These are phyloP conservation scores for Talaromyces nanjingensis DNA, from an alignment of 495 filamentous ascomycete species.

Conservation along the genomic window DNA sequence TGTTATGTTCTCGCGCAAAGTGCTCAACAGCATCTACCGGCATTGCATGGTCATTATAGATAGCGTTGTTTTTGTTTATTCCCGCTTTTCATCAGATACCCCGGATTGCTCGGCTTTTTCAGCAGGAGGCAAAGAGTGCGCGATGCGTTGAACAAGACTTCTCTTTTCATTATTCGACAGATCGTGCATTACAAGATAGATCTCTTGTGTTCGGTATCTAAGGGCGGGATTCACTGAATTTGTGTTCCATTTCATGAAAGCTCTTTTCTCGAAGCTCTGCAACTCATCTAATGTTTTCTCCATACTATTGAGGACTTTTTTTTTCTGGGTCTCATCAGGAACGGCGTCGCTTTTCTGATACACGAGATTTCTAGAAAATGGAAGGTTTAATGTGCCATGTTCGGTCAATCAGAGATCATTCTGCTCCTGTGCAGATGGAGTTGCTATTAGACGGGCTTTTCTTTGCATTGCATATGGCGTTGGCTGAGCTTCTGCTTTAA, in stretches of 20 bases:
- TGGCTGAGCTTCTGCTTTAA: conserved; percentile 43
- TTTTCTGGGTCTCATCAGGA: conserved; percentile 18
- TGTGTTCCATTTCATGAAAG: conserved; percentile 16
- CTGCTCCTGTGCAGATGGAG: conserved; percentile 4
- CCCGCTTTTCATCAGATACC: conserved; percentile 55
- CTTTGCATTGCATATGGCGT: conserved; percentile 39
- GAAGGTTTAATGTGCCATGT: conserved; percentile 1
- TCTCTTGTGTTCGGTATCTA: conserved; percentile 45
- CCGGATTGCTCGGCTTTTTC: conserved; percentile 37
- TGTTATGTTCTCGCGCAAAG: conserved; percentile 21
- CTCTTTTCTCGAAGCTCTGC: conserved; percentile 10
- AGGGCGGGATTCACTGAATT: conserved; percentile 38
- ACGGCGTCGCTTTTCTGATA: not conserved
- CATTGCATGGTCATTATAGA: conserved; percentile 70
- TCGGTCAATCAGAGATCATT: not conserved
- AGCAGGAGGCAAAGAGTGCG: conserved; percentile 35
- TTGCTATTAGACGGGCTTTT: conserved; percentile 27
- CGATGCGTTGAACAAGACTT: conserved; percentile 26
- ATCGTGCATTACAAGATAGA: conserved; percentile 39
- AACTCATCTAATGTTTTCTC: conserved; percentile 21
- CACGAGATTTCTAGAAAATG: not conserved
- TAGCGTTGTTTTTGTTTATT: conserved; percentile 60
- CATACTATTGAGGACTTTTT: conserved; percentile 10
- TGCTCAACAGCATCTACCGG: conserved; percentile 31
- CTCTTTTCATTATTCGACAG: conserved; percentile 10